Evolutionary conservation across 192 early-diverging fungal genomes (phyloP), one percentile per base, ranked within the genome.

Genomic region (Umbelopsis ramanniana): DNA sequence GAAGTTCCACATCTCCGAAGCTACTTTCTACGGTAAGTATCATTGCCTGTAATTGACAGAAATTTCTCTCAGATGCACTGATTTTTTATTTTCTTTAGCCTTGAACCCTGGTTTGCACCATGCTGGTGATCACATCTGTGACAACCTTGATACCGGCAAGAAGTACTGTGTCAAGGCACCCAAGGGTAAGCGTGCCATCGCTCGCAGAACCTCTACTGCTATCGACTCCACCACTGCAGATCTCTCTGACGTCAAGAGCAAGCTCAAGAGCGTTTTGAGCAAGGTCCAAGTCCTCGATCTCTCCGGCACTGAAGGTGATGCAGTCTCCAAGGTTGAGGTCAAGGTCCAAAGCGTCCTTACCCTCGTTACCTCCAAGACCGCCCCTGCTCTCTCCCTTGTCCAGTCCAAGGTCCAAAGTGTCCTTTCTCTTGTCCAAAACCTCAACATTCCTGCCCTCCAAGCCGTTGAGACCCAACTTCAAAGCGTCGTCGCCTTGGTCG

Each of bases 61-160:
- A 29, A n/a, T n/a, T 29, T 29, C 29, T 29, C 29, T 29, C 29
- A 29, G 29, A 29, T 29, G 29, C 29, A 29, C 29, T 29, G 3
- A 26, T 21, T 38, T 29, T 33, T 15, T 54, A 14, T 45, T n/a
- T 60, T 40, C 55, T 48, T 12, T 21, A 45, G 50, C 38, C 19
- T 79, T 69, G 72, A 79, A 79, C 73, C 69, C 63, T 24, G 72
- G 72, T 48, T 60, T 79, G 37, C 77, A 79, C 52, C 69, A 74
- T 40, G 45, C 46, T 52, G 77, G 69, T 63, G 21, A 14, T 5
- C 77, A 79, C 53, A n/a, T 68, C 29, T 79, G 77, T 29, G 77
- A 79, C 21, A 79, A 79, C 73, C 68, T 79, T 4, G 77, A 79
- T 24, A 70, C 63, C 24, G 77, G 73, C 63, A 79, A 74, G 66